These are phyloP conservation scores for Drechslerella dactyloides DNA, from an alignment of 2,329 filamentous ascomycete genomes.

Conservation along the genomic window DNA sequence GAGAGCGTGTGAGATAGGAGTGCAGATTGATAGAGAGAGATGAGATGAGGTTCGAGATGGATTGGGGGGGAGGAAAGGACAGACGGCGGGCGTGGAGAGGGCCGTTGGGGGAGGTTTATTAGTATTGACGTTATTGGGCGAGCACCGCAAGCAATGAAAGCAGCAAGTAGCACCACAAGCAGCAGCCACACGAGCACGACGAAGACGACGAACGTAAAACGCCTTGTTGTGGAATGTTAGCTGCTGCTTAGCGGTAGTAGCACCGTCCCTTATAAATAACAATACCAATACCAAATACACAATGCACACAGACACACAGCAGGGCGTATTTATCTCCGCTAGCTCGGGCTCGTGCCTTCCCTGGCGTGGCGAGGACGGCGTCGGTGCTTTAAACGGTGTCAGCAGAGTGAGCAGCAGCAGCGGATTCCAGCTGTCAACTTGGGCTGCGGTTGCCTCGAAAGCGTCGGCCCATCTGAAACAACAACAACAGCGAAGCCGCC, in stretches of 20 bases:
- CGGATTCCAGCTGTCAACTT: conserved; percentile 49
- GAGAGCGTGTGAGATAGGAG: neutral
- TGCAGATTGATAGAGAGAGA: neutral
- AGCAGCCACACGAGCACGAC: neutral
- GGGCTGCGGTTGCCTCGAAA: conserved; percentile 45
- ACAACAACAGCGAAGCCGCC: conserved; percentile 37
- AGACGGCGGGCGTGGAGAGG: conserved; percentile 2
- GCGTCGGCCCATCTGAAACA: conserved; percentile 49
- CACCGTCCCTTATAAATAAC: neutral
- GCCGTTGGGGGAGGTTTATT: neutral
- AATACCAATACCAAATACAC: neutral
- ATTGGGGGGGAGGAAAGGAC: conserved; percentile 2
- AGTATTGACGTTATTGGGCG: conserved; percentile 11
- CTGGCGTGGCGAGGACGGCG: neutral
- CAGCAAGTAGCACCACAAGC: neutral
- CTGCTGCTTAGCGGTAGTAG: neutral
- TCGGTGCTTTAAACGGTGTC: conserved; percentile 8
- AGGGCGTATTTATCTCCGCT: neutral
- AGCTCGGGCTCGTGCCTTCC: neutral
- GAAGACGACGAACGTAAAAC: neutral
- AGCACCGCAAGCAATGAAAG: neutral
- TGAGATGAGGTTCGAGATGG: neutral
- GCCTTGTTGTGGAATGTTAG: neutral
- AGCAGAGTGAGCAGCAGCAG: conserved; percentile 15
- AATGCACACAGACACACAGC: neutral